phyloP scores from a whole-genome alignment of 805 yeast species.

The Zygosaccharomyces bailii region DNA sequence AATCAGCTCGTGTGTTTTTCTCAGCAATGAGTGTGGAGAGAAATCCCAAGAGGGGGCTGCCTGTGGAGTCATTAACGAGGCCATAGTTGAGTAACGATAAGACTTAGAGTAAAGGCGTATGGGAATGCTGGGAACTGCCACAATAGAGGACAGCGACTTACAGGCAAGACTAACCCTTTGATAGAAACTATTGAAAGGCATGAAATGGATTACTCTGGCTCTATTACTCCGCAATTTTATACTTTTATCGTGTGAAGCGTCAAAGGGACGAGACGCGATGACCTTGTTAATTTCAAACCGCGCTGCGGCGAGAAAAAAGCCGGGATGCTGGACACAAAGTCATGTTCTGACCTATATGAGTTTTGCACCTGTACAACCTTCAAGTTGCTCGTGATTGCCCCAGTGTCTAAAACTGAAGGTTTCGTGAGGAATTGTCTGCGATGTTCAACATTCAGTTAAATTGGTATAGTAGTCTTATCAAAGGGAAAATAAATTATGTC shows the following conservation, averaged over 20 bases:
- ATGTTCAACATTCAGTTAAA: no score
- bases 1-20: slow-evolving; percentile 45
- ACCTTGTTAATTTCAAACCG: not conserved
- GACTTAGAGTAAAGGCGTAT: not conserved
- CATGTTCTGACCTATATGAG: not conserved
- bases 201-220: not conserved
- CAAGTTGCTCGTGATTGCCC: no score
- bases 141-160: slow-evolving; percentile 7
- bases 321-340: not conserved
- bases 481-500: no score
- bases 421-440: no score
- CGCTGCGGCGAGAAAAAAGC: not conserved
- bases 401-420: no score
- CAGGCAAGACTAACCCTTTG: not conserved
- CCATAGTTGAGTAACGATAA: slow-evolving; percentile 2
- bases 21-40: slow-evolving; percentile 48
- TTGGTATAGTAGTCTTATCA: no score
- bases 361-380: no score
- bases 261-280: not conserved
- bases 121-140: slow-evolving; percentile 12
- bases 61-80: slow-evolving; percentile 24
- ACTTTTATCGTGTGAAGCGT: no score
- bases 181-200: not conserved
- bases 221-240: not conserved
- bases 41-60: slow-evolving; percentile 56